A percentile compares a stretch with the other conserved stretches of the same genome.
Evolutionary conservation across 495 filamentous ascomycete species (phyloP).

Genomic region (Aspergillus cavernicola): DNA sequence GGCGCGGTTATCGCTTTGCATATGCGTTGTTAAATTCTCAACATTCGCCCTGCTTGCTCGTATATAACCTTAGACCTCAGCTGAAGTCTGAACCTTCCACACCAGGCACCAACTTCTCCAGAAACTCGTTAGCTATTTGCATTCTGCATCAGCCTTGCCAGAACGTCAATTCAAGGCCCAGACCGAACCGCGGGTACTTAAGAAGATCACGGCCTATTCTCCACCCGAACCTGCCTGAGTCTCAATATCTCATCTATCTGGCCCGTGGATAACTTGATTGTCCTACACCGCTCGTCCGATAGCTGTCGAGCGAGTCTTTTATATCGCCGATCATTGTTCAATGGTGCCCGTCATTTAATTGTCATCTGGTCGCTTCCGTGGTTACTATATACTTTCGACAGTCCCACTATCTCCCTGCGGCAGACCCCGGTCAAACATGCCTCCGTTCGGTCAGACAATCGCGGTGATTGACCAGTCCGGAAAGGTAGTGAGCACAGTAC

Average conservation of each 20-base stretch:
- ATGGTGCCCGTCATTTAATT: constrained; percentile 13
- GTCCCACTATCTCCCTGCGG: constrained; percentile 7
- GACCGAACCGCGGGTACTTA: constrained; percentile 12
- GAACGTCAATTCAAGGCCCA: constrained; percentile 7
- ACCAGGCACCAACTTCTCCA: constrained; percentile 16
- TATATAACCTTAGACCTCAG: constrained; percentile 10
- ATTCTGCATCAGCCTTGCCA: neutral
- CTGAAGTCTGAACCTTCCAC: constrained; percentile 6
- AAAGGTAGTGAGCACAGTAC: constrained; percentile 86
- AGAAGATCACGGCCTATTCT: constrained; percentile 4
- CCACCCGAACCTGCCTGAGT: constrained; percentile 16
- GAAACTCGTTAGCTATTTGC: neutral
- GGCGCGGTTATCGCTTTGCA: constrained; percentile 16
- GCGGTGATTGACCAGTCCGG: constrained; percentile 90
- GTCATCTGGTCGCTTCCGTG: constrained; percentile 6
- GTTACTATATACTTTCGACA: neutral
- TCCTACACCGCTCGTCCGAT: constrained; percentile 25
- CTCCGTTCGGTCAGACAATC: constrained; percentile 65
- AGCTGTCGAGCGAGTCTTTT: constrained; percentile 4
- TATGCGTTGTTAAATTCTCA: constrained; percentile 8
- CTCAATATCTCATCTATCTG: constrained; percentile 10
- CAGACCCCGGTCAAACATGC: constrained; percentile 25
- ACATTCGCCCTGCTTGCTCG: constrained; percentile 2
- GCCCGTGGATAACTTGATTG: constrained; percentile 8
- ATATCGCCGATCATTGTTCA: constrained; percentile 9